Base-by-base conservation (phyloP, 192 early-diverging fungal species). In the Paraglomus occultum region DNA sequence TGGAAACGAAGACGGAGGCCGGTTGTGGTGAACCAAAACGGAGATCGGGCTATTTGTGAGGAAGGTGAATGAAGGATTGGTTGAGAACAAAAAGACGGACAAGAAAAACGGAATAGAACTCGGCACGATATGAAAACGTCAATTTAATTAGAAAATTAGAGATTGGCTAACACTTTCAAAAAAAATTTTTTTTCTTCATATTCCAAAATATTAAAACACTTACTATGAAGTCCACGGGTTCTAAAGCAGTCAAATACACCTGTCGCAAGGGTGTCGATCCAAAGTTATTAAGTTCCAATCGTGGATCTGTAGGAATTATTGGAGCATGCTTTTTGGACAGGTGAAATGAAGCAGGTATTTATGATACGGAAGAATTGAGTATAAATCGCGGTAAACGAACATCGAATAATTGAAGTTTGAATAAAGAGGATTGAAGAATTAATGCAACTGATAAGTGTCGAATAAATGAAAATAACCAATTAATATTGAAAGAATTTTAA, bases 1-100 rank as follows among this genome's bases (percentile, higher is more conserved):
- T 58, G 15, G 78, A 77, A 39, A 80, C 63, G 4, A 80, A 67
- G 10, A 80, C 70, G n/a, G 71, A 73, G 17, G 64, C 62, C 4
- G 70, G 73, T 18, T 71, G 75, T 46, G 64, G 67, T 15, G 75
- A 72, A 8, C 75, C 75, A 12, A 51, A 42, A 52, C 72, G 69
- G 51, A 15, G 22, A 17, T 60, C 4, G 58, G 58, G 58, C 14
- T 17, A 43, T 60, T n/a, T n/a, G n/a, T n/a, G n/a, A n/a, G n/a
- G n/a, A 17, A 60, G 14, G 31, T 60, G 22, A n/a, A 43, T 17
- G 22, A 39, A 3, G n/a, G 17, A 51, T 51, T 3, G 9, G 17
- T 31, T 40, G 17, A 52, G 49, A 14, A 72, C 40, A 23, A 23
- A 15, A 10, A 52, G 15, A 46, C 14, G 22, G 51, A 52, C 18